Evolutionary conservation across 352 stramenopile species (phyloP).

Genomic region (Chrysophaeum taylorii): DNA sequence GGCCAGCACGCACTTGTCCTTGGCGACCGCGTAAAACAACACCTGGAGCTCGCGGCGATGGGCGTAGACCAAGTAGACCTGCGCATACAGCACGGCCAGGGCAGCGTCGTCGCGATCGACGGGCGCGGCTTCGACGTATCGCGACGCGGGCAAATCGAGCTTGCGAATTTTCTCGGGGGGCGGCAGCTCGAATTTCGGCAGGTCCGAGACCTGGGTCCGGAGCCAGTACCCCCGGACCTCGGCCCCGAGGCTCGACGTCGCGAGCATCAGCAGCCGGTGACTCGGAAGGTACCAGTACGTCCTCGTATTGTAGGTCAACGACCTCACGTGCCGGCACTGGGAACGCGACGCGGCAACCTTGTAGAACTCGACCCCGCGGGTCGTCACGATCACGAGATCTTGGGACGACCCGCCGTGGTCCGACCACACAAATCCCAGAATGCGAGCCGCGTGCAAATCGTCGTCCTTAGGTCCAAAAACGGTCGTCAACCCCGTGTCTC

Average conservation of each 20-base stretch:
- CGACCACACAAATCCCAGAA: slow-evolving; percentile 20
- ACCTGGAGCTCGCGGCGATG: too few relatives aligned
- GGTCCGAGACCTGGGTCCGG: background rate
- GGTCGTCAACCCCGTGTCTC: background rate
- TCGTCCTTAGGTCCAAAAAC: background rate
- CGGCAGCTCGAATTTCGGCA: background rate
- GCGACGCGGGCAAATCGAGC: too few relatives aligned
- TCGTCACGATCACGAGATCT: slow-evolving; percentile 22
- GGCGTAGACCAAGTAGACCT: too few relatives aligned
- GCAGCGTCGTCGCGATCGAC: too few relatives aligned
- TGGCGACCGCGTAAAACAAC: too few relatives aligned
- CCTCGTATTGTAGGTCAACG: slow-evolving; percentile 21
- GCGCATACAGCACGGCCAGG: too few relatives aligned
- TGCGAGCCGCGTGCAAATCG: background rate
- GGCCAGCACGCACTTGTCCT: too few relatives aligned
- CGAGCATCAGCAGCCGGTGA: background rate
- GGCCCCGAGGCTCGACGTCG: background rate
- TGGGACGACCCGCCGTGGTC: slow-evolving; percentile 27
- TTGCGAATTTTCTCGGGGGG: slow-evolving; percentile 19
- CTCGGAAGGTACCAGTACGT: background rate
- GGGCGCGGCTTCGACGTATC: too few relatives aligned
- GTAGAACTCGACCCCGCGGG: slow-evolving; percentile 19
- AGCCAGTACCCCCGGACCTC: background rate
- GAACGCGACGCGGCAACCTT: slow-evolving; percentile 16
- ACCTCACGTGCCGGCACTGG: slow-evolving; percentile 49